These are phyloP conservation scores for Vaucheria bursata DNA, from an alignment of 352 stramenopile genomes.

Conservation along the genomic window DNA sequence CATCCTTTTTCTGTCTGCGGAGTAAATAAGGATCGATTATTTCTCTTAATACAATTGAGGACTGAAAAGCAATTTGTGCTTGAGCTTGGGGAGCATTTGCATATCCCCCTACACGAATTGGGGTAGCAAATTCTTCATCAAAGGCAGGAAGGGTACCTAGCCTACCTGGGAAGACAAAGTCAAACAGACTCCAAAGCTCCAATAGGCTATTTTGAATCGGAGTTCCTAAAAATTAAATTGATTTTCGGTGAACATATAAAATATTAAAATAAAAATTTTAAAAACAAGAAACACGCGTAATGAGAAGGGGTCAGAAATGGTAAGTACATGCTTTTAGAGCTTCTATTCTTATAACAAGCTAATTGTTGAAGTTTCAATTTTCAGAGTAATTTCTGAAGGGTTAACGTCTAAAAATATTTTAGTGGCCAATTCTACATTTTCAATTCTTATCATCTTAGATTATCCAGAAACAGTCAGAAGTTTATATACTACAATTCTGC, in stretches of 20 bases:
- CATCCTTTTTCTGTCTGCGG: conserved; percentile 82
- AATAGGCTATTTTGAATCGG: conserved; percentile 83
- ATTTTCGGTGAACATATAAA: conserved; percentile 41
- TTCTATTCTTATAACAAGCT: too few species aligned
- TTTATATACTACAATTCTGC: too few species aligned
- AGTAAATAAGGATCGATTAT: conserved; percentile 93
- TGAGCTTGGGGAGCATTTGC: conserved; percentile 80
- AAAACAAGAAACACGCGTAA: too few species aligned
- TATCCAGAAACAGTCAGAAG: too few species aligned
- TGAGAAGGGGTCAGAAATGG: too few species aligned
- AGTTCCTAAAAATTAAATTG: too few species aligned
- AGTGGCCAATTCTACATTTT: too few species aligned
- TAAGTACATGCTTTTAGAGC: too few species aligned
- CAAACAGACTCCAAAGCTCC: conserved; percentile 96
- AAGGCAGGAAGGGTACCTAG: conserved; percentile 94
- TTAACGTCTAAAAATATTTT: too few species aligned
- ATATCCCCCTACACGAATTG: conserved; percentile 87
- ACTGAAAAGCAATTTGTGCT: conserved; percentile 87
- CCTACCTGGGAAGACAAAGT: conserved; percentile 95
- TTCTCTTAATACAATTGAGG: conserved; percentile 85
- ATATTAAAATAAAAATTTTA: conserved; percentile 28
- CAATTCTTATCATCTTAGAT: too few species aligned
- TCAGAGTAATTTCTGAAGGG: too few species aligned
- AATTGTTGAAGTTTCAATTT: too few species aligned
- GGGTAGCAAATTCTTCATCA: conserved; percentile 89